Percentiles rank a stretch among this genome's conserved stretches.
Conservation (phyloP, 2,329 filamentous ascomycete genomes). For the Exophiala oligosperma region DNA sequence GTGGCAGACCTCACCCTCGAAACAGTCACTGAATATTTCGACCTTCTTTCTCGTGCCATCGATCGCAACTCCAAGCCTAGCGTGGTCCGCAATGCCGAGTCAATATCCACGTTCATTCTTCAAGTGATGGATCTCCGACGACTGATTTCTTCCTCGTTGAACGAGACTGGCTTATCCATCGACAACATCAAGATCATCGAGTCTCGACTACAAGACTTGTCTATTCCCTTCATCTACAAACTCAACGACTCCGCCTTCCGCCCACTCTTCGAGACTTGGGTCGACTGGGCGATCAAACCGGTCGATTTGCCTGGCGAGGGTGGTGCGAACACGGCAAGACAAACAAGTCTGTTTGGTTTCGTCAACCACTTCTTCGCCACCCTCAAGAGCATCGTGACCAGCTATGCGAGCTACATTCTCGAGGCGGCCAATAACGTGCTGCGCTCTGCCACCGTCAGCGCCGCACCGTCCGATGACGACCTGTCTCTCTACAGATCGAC, state of each 20-base stretch:
- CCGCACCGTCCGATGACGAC: conserved; percentile 33
- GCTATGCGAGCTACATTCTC: conserved; percentile 82
- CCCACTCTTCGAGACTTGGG: conserved; percentile 81
- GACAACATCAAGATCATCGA: conserved; percentile 61
- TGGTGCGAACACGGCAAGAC: conserved; percentile 60
- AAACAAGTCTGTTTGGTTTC: conserved; percentile 50
- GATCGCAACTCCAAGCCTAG: conserved; percentile 70
- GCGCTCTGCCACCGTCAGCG: conserved; percentile 14
- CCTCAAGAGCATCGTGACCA: conserved; percentile 77
- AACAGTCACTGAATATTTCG: conserved; percentile 27
- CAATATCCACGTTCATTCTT: conserved; percentile 64
- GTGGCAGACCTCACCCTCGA: conserved; percentile 62
- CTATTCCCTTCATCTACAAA: conserved; percentile 92
- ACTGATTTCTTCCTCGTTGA: conserved; percentile 34
- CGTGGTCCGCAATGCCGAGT: conserved; percentile 71
- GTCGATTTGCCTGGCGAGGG: conserved; percentile 4
- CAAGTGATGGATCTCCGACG: conserved; percentile 53
- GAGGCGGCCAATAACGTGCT: conserved; percentile 71
- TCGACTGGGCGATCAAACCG: conserved; percentile 70
- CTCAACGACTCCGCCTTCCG: conserved; percentile 92
- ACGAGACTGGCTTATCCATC: conserved; percentile 42
- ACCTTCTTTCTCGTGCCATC: conserved; percentile 42
- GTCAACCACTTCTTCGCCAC: conserved; percentile 22
- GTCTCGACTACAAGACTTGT: conserved; percentile 64
- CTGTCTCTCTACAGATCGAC: conserved; percentile 25